Evolutionary conservation across 306 rosid species (phyloP).

Genomic region (Nissolia schottii): DNA sequence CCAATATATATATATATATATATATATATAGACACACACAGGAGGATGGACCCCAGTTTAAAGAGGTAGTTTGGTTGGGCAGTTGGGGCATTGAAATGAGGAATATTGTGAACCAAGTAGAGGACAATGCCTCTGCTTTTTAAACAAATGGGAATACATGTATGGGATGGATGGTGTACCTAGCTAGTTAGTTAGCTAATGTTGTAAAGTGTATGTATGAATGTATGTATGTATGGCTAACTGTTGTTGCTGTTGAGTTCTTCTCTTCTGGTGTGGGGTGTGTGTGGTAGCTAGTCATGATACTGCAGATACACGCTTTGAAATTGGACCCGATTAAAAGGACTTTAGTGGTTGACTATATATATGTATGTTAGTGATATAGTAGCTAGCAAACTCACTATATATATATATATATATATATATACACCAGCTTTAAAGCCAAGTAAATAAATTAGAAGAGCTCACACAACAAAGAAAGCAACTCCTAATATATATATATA

Average conservation of each 20-base stretch:
- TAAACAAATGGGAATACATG: constrained; percentile 13
- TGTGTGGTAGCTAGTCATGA: constrained; percentile 8
- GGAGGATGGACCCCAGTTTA: constrained; percentile 20
- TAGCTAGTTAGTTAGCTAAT: too few relatives aligned
- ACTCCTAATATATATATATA: too few relatives aligned
- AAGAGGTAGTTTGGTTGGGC: constrained; percentile 29
- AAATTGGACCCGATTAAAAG: constrained; percentile 11
- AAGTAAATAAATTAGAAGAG: constrained; percentile 38
- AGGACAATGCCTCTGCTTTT: neutral
- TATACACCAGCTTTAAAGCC: constrained; percentile 64
- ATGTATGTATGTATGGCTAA: neutral
- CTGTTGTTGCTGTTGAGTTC: neutral
- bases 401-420: too few relatives aligned
- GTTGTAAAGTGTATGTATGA: neutral
- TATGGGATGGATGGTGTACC: neutral
- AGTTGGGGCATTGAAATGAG: constrained; percentile 16
- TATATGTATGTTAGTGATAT: neutral
- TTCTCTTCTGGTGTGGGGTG: neutral
- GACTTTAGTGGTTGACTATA: neutral
- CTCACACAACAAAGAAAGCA: constrained; percentile 34
- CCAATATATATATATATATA: too few relatives aligned
- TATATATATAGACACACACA: too few relatives aligned
- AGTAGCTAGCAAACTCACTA: neutral
- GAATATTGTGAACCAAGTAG: constrained; percentile 10
- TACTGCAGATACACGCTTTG: constrained; percentile 33